phyloP scores from a whole-genome alignment of 2,329 filamentous ascomycete genomes.

The Alternaria arborescens region DNA sequence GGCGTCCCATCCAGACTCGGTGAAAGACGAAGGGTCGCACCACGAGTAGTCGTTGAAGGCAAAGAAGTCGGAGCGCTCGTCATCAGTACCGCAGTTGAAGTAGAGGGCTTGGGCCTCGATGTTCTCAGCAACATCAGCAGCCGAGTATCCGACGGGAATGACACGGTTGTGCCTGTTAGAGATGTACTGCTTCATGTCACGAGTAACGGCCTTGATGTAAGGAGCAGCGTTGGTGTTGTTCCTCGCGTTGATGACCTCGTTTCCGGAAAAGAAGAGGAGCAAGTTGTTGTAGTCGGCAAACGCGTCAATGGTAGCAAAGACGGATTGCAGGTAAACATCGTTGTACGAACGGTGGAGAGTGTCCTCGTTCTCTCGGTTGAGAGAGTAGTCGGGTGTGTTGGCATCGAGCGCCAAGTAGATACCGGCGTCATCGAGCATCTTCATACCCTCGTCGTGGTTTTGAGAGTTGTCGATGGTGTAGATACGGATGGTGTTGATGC shows the following conservation, averaged over 20 bases:
- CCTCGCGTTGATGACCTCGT: conserved; percentile 77
- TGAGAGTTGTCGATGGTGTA: conserved; percentile 90
- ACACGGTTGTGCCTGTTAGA: conserved; percentile 70
- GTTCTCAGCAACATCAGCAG: conserved; percentile 85
- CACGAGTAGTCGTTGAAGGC: conserved; percentile 91
- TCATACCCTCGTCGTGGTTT: conserved; percentile 87
- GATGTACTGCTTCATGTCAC: conserved; percentile 83
- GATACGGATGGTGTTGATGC: conserved; percentile 89
- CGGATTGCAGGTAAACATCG: conserved; percentile 79
- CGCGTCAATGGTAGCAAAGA: conserved; percentile 82
- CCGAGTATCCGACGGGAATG: conserved; percentile 83
- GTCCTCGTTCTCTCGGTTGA: conserved; percentile 76
- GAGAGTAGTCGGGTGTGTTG: conserved; percentile 86
- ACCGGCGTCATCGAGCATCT: conserved; percentile 77
- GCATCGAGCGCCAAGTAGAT: conserved; percentile 94
- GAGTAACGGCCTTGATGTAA: conserved; percentile 77
- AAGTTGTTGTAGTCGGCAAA: conserved; percentile 87
- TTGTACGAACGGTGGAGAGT: conserved; percentile 75
- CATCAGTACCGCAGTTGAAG: conserved; percentile 91
- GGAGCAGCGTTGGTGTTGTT: conserved; percentile 71
- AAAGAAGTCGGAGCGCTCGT: conserved; percentile 87
- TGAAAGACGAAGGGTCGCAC: conserved; percentile 67
- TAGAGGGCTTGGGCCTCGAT: conserved; percentile 85
- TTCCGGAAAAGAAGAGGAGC: conserved; percentile 81
- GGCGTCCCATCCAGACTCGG: conserved; percentile 76